A percentile compares a stretch with the other conserved stretches of the same genome.
phyloP scores from a whole-genome alignment of 768 basidiomycete genomes.

The Mycena olivaceomarginata region DNA sequence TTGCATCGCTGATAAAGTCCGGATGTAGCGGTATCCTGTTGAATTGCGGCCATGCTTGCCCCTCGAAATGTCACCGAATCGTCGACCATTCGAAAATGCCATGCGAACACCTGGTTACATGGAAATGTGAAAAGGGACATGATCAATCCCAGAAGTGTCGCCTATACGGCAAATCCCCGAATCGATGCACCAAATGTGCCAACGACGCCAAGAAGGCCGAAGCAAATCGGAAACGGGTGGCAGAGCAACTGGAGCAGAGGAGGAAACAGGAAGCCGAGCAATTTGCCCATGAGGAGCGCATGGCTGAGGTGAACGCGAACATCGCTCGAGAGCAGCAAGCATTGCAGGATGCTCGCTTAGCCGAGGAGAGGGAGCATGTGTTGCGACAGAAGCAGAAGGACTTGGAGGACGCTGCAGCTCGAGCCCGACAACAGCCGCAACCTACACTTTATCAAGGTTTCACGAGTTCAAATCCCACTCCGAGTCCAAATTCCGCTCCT shows the following conservation, averaged over 20 bases:
- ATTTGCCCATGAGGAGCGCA: conserved; percentile 54
- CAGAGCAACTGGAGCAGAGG: conserved; percentile 50
- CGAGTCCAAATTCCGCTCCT: background rate
- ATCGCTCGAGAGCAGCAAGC: conserved; percentile 53
- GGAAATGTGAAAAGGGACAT: conserved; percentile 69
- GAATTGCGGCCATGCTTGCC: conserved; percentile 71
- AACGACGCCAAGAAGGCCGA: conserved; percentile 59
- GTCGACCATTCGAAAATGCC: conserved; percentile 72
- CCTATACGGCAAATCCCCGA: conserved; percentile 46
- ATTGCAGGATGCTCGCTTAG: conserved; percentile 55
- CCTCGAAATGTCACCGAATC: conserved; percentile 77
- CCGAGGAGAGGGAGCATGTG: conserved; percentile 45
- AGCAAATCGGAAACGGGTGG: conserved; percentile 55
- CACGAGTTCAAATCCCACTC: too few relatives aligned
- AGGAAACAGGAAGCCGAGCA: conserved; percentile 58
- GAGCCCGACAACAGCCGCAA: background rate
- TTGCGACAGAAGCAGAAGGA: conserved; percentile 70
- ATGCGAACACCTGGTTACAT: conserved; percentile 62
- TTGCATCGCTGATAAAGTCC: background rate
- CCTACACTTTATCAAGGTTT: background rate
- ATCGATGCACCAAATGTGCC: conserved; percentile 59
- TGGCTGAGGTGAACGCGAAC: conserved; percentile 61
- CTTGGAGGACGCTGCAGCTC: conserved; percentile 57
- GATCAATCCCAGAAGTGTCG: conserved; percentile 62
- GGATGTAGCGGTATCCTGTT: conserved; percentile 67